Base-by-base conservation (phyloP, 164 flowering plant species). In the Buxus sempervirens region DNA sequence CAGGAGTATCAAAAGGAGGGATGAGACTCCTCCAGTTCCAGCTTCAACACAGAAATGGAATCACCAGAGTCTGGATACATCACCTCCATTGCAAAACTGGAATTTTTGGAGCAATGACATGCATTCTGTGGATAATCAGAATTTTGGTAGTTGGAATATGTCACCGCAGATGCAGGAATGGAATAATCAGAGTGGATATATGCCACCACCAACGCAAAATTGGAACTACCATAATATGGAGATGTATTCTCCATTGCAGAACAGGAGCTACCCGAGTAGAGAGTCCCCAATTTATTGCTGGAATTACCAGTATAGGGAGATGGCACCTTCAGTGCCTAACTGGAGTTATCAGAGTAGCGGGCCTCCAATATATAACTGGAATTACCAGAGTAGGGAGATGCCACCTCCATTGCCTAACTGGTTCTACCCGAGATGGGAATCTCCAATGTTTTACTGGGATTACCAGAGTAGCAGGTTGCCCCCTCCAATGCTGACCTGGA, bases 161-260 rank as follows among this genome's bases (percentile, higher is more conserved):
- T 68, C 68, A 5, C 63, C 68, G 5, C 64, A 55, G 1, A 21
- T 27, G 27, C 64, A 54, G 57, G 64, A 71, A 64, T 32, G 56
- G 49, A 21, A 45, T 63, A 25, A 10, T 19, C 67, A 42, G 53
- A 55, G 19, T n/a, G 57, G 72, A 22, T 20, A 64, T 10, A 64
- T 49, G 63, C 67, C 51, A 18, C 64, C 59, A 6, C 68, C 49
- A 6, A 20, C 18, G 5, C 73, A 71, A 24, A 63, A 49, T n/a
- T n/a, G 41, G 21, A 25, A 24, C 27, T 62, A 1, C 57, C 56
- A 56, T n/a, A n/a, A n/a, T n/a, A n/a, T n/a, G n/a, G n/a, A n/a
- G n/a, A n/a, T n/a, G n/a, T n/a, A n/a, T 0, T 66, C 70, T 0
- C 73, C 73, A 4, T 15, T 32, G 20, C 65, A 62, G 25, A 72